Evolutionary conservation across 176 grass and related monocot species (phyloP).

Genomic region (Aegilops sharonensis): DNA sequence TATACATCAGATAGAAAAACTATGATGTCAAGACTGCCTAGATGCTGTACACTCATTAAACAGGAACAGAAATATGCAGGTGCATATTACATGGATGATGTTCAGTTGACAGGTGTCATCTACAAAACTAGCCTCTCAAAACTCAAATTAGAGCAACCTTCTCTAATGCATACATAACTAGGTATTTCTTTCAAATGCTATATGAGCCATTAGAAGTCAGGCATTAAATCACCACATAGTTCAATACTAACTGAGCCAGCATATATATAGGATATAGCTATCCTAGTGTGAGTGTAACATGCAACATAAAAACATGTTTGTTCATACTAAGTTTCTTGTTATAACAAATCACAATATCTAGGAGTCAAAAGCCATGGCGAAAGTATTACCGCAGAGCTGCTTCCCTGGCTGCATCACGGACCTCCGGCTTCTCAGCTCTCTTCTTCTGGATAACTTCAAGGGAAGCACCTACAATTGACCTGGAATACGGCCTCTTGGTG

Average conservation of each 20-base stretch:
- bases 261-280: not conserved
- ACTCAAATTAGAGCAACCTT: not conserved
- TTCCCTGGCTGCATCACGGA: slow-evolving; percentile 44
- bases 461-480: slow-evolving; percentile 41
- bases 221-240: not conserved
- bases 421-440: slow-evolving; percentile 44
- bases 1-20: not conserved
- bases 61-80: not conserved
- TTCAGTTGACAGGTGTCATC: not conserved
- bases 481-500: slow-evolving; percentile 40
- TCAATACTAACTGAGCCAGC: not conserved
- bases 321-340: not conserved
- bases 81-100: not conserved
- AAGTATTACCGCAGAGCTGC: slow-evolving; percentile 39
- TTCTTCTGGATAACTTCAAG: slow-evolving; percentile 45
- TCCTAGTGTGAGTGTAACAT: not conserved
- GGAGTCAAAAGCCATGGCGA: not conserved
- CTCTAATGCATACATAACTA: not conserved
- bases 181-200: not conserved
- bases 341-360: not conserved
- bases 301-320: not conserved
- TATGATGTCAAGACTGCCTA: not conserved
- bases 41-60: not conserved
- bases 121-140: not conserved
- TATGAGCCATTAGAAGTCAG: not conserved